phyloP scores from a whole-genome alignment of 352 stramenopile species.

The Phytopythium kandeliae region DNA sequence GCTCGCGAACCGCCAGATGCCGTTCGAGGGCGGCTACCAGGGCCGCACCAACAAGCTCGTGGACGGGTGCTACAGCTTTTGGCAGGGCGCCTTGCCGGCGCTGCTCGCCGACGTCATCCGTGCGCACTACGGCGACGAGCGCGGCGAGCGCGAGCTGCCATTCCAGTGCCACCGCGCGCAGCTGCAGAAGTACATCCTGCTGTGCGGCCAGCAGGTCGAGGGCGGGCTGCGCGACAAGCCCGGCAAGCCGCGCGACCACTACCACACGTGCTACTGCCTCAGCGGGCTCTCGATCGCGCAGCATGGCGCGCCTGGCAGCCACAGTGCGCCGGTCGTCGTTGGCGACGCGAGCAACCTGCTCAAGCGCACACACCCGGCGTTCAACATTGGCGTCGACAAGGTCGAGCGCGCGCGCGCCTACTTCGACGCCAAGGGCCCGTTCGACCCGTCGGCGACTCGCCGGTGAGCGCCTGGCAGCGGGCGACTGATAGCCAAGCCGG shows the following conservation, averaged over 20 bases:
- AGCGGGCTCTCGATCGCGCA: constrained; percentile 94
- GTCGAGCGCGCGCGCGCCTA: constrained; percentile 59
- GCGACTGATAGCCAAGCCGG: constrained; percentile 1
- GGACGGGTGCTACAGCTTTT: constrained; percentile 99
- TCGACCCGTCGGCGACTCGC: constrained; percentile 19
- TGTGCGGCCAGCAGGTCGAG: constrained; percentile 93
- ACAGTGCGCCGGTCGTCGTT: constrained; percentile 35
- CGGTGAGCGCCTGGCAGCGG: constrained; percentile 10
- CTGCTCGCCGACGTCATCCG: constrained; percentile 59
- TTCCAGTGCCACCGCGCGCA: constrained; percentile 72
- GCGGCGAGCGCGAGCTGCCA: constrained; percentile 12
- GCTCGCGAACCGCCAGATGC: constrained; percentile 93
- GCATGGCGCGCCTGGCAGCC: constrained; percentile 46
- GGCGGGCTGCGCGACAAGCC: constrained; percentile 94
- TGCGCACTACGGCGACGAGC: constrained; percentile 19
- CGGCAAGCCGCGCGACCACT: constrained; percentile 95
- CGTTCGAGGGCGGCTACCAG: constrained; percentile 88
- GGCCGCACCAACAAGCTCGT: constrained; percentile 99
- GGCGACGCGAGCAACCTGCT: constrained; percentile 72
- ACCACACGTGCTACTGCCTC: constrained; percentile 99
- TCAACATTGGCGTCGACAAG: constrained; percentile 91
- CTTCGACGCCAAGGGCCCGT: constrained; percentile 56
- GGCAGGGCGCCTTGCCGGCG: constrained; percentile 91
- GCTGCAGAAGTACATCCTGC: constrained; percentile 91
- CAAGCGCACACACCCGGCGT: constrained; percentile 81